These are phyloP conservation scores for Erythrophleum ivorense DNA, from an alignment of 331 rosid species.

Conservation along the genomic window DNA sequence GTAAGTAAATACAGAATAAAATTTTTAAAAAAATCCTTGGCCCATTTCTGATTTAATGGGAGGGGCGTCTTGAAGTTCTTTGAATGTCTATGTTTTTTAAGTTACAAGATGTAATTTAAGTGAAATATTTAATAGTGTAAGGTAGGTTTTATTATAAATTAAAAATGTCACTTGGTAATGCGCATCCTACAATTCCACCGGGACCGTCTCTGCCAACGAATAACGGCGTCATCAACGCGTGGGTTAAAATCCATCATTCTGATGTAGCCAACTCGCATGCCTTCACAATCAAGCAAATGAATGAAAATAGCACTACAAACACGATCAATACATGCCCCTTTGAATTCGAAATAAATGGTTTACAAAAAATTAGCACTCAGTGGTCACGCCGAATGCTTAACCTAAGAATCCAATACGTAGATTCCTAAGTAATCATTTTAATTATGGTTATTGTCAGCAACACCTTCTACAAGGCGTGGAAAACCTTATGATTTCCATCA, in stretches of 20 bases:
- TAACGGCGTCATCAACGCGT: conserved; percentile 46
- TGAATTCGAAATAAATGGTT: conserved; percentile 16
- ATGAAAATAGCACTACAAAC: conserved; percentile 19
- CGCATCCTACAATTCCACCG: neutral
- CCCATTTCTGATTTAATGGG: too few relatives aligned
- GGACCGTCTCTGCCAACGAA: conserved; percentile 22
- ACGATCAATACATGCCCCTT: conserved; percentile 16
- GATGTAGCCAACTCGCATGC: conserved; percentile 41
- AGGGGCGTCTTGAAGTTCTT: too few relatives aligned
- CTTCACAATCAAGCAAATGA: conserved; percentile 58
- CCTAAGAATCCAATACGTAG: neutral
- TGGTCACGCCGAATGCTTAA: conserved; percentile 1
- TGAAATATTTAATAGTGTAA: too few relatives aligned
- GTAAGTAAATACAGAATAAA: too few relatives aligned
- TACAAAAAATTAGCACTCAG: neutral
- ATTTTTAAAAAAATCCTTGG: too few relatives aligned
- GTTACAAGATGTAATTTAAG: too few relatives aligned
- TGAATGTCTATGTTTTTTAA: too few relatives aligned
- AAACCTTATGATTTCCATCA: conserved; percentile 46
- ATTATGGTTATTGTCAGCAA: conserved; percentile 42
- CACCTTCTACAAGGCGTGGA: conserved; percentile 50
- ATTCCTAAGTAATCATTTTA: conserved; percentile 41
- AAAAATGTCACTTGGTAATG: neutral
- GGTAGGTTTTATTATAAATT: neutral
- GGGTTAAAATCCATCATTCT: conserved; percentile 51